Percentiles rank a stretch among this genome's conserved stretches.
Conservation (phyloP, 495 filamentous ascomycete genomes). For the Penicillium robsamsonii region DNA sequence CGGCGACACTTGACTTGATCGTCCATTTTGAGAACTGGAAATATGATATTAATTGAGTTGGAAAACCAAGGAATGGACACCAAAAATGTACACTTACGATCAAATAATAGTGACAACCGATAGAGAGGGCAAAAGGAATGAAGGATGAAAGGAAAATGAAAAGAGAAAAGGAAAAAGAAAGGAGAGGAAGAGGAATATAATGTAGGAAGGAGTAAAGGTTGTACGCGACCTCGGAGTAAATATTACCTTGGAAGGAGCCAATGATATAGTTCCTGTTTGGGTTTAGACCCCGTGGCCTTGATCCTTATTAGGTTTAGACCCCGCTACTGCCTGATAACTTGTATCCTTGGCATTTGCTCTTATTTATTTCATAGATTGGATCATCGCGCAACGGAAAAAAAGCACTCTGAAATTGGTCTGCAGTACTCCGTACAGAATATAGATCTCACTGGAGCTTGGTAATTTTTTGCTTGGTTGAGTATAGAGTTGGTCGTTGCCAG, state of each 20-base stretch:
- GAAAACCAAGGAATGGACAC: neutral
- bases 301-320: neutral
- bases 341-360: neutral
- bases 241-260: neutral
- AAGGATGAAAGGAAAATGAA: neutral
- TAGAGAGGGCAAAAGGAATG: neutral
- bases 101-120: neutral
- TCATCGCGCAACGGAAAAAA: neutral
- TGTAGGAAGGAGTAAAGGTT: neutral
- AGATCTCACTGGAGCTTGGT: neutral
- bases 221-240: neutral
- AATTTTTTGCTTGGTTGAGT: neutral
- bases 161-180: neutral
- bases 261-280: neutral
- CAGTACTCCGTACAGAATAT: neutral
- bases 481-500: neutral
- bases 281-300: conserved; percentile 4
- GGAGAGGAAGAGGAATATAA: too few relatives aligned
- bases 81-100: neutral
- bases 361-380: neutral
- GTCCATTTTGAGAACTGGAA: neutral
- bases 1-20: neutral
- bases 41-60: neutral
- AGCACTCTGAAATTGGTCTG: neutral
- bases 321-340: neutral